Percentiles rank a stretch among this genome's conserved stretches.
Conservation (phyloP, 1,284 basidiomycete genomes). For the Irpex rosettiformis region DNA sequence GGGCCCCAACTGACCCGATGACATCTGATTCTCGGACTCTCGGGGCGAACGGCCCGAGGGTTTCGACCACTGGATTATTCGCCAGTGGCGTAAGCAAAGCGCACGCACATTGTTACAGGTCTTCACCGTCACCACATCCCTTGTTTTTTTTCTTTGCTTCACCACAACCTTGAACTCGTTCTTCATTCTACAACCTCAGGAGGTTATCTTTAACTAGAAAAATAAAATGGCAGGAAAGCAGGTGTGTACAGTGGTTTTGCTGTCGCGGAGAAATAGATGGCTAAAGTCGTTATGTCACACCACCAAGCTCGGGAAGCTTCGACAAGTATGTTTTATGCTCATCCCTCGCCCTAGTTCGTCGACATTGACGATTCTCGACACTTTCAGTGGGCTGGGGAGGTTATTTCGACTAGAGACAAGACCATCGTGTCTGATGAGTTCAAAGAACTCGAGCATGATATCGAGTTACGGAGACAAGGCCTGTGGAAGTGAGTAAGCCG, state of each 20-base stretch:
- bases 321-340: conserved; percentile 27
- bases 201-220: not conserved
- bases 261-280: conserved; percentile 7
- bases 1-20: too few species aligned
- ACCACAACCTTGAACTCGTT: not conserved
- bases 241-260: conserved; percentile 20
- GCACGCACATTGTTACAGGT: not conserved
- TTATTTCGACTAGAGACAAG: conserved; percentile 34
- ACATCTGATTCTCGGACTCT: not conserved
- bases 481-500: conserved; percentile 26
- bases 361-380: not conserved
- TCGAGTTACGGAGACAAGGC: conserved; percentile 34
- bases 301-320: conserved; percentile 33
- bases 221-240: conserved; percentile 33
- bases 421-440: conserved; percentile 36
- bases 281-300: not conserved
- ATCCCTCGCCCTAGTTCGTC: not conserved
- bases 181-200: not conserved
- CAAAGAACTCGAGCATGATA: conserved; percentile 33
- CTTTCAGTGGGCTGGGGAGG: conserved; percentile 32
- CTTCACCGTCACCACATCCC: not conserved
- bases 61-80: not conserved
- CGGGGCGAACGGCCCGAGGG: not conserved
- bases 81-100: not conserved
- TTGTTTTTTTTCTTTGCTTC: not conserved